These are phyloP conservation scores for Adansonia madagascariensis DNA, from an alignment of 441 rosid species.

Conservation along the genomic window DNA sequence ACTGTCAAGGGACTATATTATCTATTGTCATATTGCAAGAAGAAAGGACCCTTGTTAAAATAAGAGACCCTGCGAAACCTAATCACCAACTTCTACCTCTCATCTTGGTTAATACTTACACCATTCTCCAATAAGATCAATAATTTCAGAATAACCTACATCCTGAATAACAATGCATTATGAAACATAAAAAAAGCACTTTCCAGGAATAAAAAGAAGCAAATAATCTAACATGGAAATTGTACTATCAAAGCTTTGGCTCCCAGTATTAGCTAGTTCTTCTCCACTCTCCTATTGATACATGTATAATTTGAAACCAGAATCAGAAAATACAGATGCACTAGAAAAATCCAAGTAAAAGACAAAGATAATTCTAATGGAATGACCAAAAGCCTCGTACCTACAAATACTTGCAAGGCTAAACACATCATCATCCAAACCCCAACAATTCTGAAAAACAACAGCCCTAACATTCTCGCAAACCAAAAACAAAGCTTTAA, in stretches of 20 bases:
- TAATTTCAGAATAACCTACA: slow-evolving; percentile 12
- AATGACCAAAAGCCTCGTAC: slow-evolving; percentile 35
- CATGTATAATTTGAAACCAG: neutral
- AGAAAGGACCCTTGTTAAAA: neutral
- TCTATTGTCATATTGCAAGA: neutral
- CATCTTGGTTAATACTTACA: neutral
- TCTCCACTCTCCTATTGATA: neutral
- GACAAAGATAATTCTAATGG: neutral
- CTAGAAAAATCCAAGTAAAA: neutral
- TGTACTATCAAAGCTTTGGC: neutral
- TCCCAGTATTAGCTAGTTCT: neutral
- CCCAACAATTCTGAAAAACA: slow-evolving; percentile 74
- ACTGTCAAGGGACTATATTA: neutral
- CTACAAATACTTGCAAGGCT: slow-evolving; percentile 61
- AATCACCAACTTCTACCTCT: neutral
- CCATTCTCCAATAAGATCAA: neutral
- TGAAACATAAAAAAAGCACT: neutral
- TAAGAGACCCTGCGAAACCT: neutral
- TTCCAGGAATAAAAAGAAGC: neutral
- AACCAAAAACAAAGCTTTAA: slow-evolving; percentile 60
- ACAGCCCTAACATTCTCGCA: slow-evolving; percentile 65
- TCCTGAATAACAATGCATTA: neutral
- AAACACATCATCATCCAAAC: slow-evolving; percentile 70
- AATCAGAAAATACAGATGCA: neutral
- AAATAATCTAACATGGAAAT: neutral